Conservation (phyloP, 495 filamentous ascomycete genomes). For the Penicillium dipodomyicola region DNA sequence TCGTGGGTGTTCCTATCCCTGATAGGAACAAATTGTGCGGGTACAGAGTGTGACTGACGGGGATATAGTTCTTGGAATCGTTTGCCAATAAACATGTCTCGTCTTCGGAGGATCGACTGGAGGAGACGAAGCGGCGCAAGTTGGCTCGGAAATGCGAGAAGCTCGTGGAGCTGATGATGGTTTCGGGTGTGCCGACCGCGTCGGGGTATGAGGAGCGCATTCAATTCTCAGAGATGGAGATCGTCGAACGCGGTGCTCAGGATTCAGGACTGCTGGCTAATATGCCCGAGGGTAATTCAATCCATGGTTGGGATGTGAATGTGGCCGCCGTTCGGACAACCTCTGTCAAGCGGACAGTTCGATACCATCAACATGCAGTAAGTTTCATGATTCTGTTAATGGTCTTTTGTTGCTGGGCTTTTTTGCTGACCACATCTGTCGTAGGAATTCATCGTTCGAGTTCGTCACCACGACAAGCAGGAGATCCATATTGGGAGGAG, state of each 20-base stretch:
- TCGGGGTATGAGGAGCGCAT: conserved; percentile 97
- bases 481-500: conserved; percentile 78
- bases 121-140: conserved; percentile 94
- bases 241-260: conserved; percentile 89
- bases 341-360: conserved; percentile 77
- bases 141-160: conserved; percentile 90
- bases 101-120: conserved; percentile 89
- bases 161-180: conserved; percentile 98
- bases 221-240: conserved; percentile 92
- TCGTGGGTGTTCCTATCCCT: conserved; percentile 55
- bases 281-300: conserved; percentile 82
- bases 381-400: conserved; percentile 24
- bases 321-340: conserved; percentile 84
- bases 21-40: neutral
- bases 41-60: neutral
- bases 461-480: conserved; percentile 65
- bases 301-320: conserved; percentile 97
- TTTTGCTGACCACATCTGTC: conserved; percentile 14
- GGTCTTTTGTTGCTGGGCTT: neutral
- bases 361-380: conserved; percentile 91
- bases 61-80: conserved; percentile 80
- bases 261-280: conserved; percentile 83
- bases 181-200: conserved; percentile 90
- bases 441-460: conserved; percentile 86
- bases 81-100: conserved; percentile 98